Conservation (phyloP, 495 filamentous ascomycete species). For the Trichoderma erinaceum region DNA sequence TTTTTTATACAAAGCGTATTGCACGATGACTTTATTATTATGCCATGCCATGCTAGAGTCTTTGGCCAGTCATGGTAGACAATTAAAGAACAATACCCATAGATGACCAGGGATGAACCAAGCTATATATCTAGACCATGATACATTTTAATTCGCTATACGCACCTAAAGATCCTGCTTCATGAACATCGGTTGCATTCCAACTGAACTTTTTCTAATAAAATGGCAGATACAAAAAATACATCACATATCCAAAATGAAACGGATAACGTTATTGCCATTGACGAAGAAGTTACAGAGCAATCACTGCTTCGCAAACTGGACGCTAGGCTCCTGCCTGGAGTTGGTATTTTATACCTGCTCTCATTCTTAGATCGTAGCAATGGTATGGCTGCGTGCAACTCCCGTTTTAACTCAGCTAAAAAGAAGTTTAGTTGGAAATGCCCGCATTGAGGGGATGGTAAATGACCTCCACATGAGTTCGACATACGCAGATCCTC, state of each 20-base stretch:
- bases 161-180: not conserved
- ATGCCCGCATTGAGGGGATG: slow-evolving; percentile 57
- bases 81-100: not conserved
- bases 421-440: slow-evolving; percentile 31
- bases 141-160: not conserved
- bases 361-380: slow-evolving; percentile 70
- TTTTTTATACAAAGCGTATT: not conserved
- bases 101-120: not conserved
- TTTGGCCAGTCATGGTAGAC: not conserved
- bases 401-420: not conserved
- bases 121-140: not conserved
- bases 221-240: not conserved
- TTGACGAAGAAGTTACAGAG: slow-evolving; percentile 43
- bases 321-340: slow-evolving; percentile 58
- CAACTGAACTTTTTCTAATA: not conserved
- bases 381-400: slow-evolving; percentile 46
- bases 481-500: slow-evolving; percentile 19
- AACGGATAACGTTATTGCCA: not conserved
- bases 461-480: slow-evolving; percentile 57
- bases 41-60: not conserved
- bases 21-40: not conserved
- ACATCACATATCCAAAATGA: not conserved
- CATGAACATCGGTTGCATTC: not conserved
- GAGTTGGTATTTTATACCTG: slow-evolving; percentile 62
- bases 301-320: slow-evolving; percentile 58